Base-by-base conservation (phyloP, 2,329 filamentous ascomycete species). In the Exophiala sp. region DNA sequence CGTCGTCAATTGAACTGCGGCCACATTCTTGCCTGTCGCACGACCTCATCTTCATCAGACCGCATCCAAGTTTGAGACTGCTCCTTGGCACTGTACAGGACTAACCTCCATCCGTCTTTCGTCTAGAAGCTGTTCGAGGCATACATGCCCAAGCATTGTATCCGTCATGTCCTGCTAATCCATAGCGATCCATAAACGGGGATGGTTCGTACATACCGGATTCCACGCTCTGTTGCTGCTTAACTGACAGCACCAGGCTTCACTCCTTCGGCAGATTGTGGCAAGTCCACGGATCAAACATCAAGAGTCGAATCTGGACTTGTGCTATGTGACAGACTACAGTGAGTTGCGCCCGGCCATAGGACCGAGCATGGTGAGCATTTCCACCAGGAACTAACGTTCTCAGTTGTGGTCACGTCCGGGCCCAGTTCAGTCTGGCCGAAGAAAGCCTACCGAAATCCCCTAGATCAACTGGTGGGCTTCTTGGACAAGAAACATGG, bases 321-420 rank as follows among this genome's bases (percentile, higher is more conserved):
- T 98, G 38, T 97, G 91, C 75, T 98, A 98, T 69, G 90, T 97
- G 29, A 95, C 89, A 0, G 82, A 90, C 62, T 81, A 86, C 63
- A 87, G 66, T 73, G 60, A 53, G 61, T 50, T 5, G 23, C 13
- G 16, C 43, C 21, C n/a, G n/a, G n/a, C n/a, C n/a, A n/a, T n/a
- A n/a, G n/a, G n/a, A n/a, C n/a, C n/a, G n/a, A n/a, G n/a, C n/a
- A n/a, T n/a, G n/a, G n/a, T n/a, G n/a, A n/a, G n/a, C n/a, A n/a
- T n/a, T n/a, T n/a, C n/a, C n/a, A n/a, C n/a, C n/a, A n/a, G n/a
- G n/a, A n/a, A 32, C 45, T 53, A 32, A 47, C 16, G 46, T 24
- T 55, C 62, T 4, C 54, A 78, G 75, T 83, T 57, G 77, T 80
- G 59, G 76, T 70, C 54, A 95, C 90, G 32, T 97, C 91, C 5